Base-by-base conservation (phyloP, 2,329 filamentous ascomycete genomes). In the Neoscytalidium dimidiatum region DNA sequence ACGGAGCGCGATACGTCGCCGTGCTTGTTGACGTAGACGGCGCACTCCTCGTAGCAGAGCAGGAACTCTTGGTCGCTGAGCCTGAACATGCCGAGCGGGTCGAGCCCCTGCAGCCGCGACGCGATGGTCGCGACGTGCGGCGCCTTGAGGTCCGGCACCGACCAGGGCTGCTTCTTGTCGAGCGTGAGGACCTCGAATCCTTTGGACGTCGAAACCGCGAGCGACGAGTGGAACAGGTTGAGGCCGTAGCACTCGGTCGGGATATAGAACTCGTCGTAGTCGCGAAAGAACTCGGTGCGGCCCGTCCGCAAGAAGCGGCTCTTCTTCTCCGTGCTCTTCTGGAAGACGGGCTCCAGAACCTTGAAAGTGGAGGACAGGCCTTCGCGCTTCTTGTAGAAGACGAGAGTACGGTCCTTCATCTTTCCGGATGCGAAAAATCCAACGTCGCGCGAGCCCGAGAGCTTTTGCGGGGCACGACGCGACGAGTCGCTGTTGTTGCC, bases 231-330 rank as follows among this genome's bases (percentile, higher is more conserved):
- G 86, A 98, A 99, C 61, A 99, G 86, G 77, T 97, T 98, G 75
- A 99, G 91, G 53, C 92, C 92, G 77, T 90, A 97, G 77, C 93
- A 97, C 75, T 99, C 96, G 2, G 92, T 90, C 0, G 95, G 95
- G 70, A 99, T 94, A 80, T 98, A 99, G 79, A 99, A 99, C 71
- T 98, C 95, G 80, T 99, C 95, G 76, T 94, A 99, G 74, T 99
- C 95, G 68, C 95, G 90, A 88, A 98, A 99, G 71, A 94, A 94
- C 71, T 99, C 95, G 0, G 94, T 97, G 66, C 86, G 88, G 21
- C 92, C 92, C 9, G 86, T 85, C 19, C 88, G 82, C 74, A 87
- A 88, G 68, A 90, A 82, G 8, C 92, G 88, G 4, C 88, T 86
- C 71, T 90, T 92, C 81, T 91, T 94, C 73, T 96, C 92, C 0